These are phyloP conservation scores for Francoa sonchifolia DNA, from an alignment of 441 rosid species.

Conservation along the genomic window DNA sequence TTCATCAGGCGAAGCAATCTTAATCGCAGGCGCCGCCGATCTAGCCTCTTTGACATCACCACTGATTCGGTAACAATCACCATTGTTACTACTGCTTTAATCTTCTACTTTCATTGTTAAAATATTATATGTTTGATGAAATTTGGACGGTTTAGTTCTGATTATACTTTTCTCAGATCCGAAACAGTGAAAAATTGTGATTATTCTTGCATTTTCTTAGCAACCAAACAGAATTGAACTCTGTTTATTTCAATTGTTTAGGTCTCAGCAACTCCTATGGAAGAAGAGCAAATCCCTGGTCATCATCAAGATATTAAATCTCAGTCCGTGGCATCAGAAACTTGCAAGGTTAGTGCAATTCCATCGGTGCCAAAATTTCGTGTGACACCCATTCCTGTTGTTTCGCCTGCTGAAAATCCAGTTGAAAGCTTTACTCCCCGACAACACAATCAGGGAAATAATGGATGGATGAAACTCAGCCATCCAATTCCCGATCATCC, in stretches of 20 bases:
- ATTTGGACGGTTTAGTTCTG: not conserved
- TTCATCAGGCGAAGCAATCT: constrained; percentile 62
- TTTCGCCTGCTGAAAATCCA: constrained; percentile 26
- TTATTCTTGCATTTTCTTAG: not conserved
- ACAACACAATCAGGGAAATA: constrained; percentile 13
- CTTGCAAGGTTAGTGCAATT: constrained; percentile 18
- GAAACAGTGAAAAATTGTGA: no score
- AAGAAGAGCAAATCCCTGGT: constrained; percentile 27
- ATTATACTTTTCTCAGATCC: no score
- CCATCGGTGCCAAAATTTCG: constrained; percentile 20
- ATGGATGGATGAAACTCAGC: constrained; percentile 14
- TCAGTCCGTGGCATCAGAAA: constrained; percentile 16
- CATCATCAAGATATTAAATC: constrained; percentile 14
- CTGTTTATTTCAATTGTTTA: constrained; percentile 9
- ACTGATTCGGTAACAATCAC: constrained; percentile 44
- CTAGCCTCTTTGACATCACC: constrained; percentile 92
- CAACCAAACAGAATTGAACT: not conserved
- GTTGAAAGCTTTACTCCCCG: constrained; percentile 17
- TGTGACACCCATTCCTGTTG: constrained; percentile 13
- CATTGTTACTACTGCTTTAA: no score
- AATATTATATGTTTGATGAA: not conserved
- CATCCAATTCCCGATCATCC: constrained; percentile 23
- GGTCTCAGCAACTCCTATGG: constrained; percentile 36
- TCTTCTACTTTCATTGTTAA: not conserved
- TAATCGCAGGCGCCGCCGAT: constrained; percentile 78